phyloP scores from a whole-genome alignment of 73 alveolate genomes.

The Paramecium bursaria region DNA sequence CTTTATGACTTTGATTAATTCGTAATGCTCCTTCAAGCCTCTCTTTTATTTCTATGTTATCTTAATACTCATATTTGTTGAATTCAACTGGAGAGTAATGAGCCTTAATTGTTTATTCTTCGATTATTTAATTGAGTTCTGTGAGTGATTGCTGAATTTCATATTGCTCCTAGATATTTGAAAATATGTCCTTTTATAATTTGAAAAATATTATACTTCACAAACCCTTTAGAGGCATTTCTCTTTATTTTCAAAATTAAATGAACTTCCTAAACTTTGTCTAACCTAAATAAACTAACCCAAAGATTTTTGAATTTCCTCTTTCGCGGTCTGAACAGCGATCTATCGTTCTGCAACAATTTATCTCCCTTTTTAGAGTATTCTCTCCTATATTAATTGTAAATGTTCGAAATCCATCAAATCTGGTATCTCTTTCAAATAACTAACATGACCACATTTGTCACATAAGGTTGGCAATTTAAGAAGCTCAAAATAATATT shows the following conservation, averaged over 20 bases:
- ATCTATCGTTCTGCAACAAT: neutral
- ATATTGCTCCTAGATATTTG: conserved; percentile 13
- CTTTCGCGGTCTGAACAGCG: neutral
- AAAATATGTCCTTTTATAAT: conserved; percentile 9
- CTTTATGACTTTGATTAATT: conserved; percentile 47
- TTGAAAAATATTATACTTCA: conserved; percentile 9
- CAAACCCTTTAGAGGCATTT: conserved; percentile 44
- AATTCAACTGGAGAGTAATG: neutral
- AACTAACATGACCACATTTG: conserved; percentile 21
- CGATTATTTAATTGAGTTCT: conserved; percentile 1
- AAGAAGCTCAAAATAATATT: neutral
- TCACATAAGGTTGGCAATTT: conserved; percentile 30
- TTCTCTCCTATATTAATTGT: conserved; percentile 3
- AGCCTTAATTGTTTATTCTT: neutral
- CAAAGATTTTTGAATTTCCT: conserved; percentile 13
- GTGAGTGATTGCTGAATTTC: conserved; percentile 13
- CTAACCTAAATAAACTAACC: neutral
- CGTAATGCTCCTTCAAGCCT: conserved; percentile 45
- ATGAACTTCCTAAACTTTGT: neutral
- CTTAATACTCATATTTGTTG: neutral
- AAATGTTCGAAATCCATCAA: conserved; percentile 6
- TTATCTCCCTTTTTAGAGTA: neutral
- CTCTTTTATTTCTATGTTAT: conserved; percentile 9
- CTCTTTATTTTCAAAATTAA: conserved; percentile 18
- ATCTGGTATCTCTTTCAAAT: conserved; percentile 2